These are phyloP conservation scores for Xylariaceae sp. DNA, from an alignment of 2,329 filamentous ascomycete species.

Conservation along the genomic window DNA sequence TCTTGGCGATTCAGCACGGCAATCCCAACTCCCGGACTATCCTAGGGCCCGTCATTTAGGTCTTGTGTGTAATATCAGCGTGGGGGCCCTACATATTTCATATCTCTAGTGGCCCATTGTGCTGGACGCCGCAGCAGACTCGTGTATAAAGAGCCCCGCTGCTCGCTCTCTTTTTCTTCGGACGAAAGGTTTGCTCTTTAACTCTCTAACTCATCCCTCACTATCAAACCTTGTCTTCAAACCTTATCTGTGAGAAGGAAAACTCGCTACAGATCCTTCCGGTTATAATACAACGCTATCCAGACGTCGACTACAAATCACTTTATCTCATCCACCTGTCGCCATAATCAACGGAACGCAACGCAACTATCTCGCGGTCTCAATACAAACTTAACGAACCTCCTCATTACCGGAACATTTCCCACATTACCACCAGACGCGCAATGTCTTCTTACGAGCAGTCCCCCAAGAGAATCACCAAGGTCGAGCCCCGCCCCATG, in stretches of 20 bases:
- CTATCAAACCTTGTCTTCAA: conserved; percentile 1
- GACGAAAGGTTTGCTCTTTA: background rate
- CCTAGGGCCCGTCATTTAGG: conserved; percentile 1
- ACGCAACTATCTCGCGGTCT: conserved; percentile 5
- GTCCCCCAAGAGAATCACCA: conserved; percentile 22
- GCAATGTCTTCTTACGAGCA: conserved; percentile 27
- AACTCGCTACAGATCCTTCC: conserved; percentile 2
- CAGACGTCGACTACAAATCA: background rate
- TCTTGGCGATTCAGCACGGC: conserved; percentile 26
- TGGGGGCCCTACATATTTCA: conserved; percentile 9
- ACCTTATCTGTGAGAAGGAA: background rate
- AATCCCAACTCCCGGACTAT: conserved; percentile 2
- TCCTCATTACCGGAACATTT: conserved; percentile 1
- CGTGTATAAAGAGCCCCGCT: conserved; percentile 19
- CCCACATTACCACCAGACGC: conserved; percentile 18
- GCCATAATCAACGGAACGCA: background rate
- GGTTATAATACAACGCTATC: conserved; percentile 6
- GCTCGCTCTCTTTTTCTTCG: conserved; percentile 8
- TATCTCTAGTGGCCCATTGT: conserved; percentile 8
- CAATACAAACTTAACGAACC: conserved; percentile 8
- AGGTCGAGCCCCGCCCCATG: conserved; percentile 28
- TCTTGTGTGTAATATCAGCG: conserved; percentile 12
- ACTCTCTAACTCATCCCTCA: conserved; percentile 7
- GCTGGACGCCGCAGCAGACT: conserved; percentile 1
- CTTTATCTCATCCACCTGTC: background rate